Evolutionary conservation across 257 asterid genomes (phyloP), one percentile per base, ranked within the genome.

Genomic region (Ajuga chamaepitys): DNA sequence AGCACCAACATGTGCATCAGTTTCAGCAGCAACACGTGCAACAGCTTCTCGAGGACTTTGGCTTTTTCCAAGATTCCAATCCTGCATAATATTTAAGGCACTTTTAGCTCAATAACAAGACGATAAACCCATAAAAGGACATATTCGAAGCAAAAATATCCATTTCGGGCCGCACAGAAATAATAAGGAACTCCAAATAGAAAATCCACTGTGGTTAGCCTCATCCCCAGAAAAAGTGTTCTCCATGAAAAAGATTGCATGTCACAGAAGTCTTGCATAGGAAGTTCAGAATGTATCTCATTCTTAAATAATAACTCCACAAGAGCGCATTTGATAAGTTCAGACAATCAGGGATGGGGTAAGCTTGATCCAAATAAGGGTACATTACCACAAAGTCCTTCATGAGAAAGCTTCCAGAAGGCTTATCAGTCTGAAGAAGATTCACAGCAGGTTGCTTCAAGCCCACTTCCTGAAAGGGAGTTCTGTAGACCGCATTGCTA

Each of bases 371-470:
- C n/a, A n/a, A 41, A 35, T 26, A 68, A 35, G 10, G 53, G 37
- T 37, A 55, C 68, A 64, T 62, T 68, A 87, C 95, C 89, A 76
- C 28, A 52, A 74, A 74, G 60, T 80, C 82, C 68, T 77, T 78
- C 84, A 84, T 66, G 24, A 59, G 75, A 64, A 78, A 74, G 25
- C 45, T 66, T 37, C 70, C 72, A 18, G 80, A 51, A 38, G 83
- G 80, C 62, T 74, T 68, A 37, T 80, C 82, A 59, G 73, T 74
- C 77, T 78, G 57, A 12, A 62, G 72, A 67, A 76, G 74, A 34
- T 51, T 64, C n/a, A 57, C 53, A 28, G 75, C 45, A 18, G 80
- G 77, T 70, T 53, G 70, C 51, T 66, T 71, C 81, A 77, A 71
- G 68, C 72, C 74, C 21, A 67, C 60, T 74, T 71, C 90, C 67